Evolutionary conservation across 257 asterid genomes (phyloP).

Genomic region (Knoxia roxburghii): DNA sequence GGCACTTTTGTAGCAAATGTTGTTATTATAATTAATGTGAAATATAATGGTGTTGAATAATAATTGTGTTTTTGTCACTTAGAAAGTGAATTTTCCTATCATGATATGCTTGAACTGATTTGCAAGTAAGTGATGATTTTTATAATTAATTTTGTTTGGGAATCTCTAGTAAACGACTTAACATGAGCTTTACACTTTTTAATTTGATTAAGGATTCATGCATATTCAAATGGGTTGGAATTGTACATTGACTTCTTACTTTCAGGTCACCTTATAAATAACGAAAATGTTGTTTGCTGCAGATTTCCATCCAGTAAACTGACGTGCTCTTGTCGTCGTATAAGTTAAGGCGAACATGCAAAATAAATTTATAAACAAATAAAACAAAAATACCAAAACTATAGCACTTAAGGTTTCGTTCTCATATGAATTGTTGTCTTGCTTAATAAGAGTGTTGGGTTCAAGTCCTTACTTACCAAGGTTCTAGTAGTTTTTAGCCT

Average conservation of each 20-base stretch:
- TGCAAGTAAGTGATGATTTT: background rate
- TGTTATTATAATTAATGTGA: background rate
- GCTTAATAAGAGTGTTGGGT: too few species aligned
- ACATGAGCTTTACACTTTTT: background rate
- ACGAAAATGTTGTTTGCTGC: constrained; percentile 20
- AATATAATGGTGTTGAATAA: too few species aligned
- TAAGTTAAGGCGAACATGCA: too few species aligned
- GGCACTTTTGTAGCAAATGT: background rate
- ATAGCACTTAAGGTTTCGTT: too few species aligned
- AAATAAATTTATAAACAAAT: too few species aligned
- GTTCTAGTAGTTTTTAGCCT: too few species aligned
- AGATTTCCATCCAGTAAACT: constrained; percentile 63
- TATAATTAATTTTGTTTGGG: too few species aligned
- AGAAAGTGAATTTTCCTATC: background rate
- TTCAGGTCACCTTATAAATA: background rate
- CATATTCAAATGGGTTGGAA: background rate
- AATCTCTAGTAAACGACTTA: background rate
- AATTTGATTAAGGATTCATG: background rate
- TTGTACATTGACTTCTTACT: background rate
- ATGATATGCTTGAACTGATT: background rate
- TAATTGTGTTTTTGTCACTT: background rate
- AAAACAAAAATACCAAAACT: too few species aligned
- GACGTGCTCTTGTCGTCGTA: too few species aligned
- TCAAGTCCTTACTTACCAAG: too few species aligned
- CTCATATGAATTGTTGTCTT: too few species aligned